Base-by-base conservation (phyloP, 257 asterid species). In the Echium plantagineum region DNA sequence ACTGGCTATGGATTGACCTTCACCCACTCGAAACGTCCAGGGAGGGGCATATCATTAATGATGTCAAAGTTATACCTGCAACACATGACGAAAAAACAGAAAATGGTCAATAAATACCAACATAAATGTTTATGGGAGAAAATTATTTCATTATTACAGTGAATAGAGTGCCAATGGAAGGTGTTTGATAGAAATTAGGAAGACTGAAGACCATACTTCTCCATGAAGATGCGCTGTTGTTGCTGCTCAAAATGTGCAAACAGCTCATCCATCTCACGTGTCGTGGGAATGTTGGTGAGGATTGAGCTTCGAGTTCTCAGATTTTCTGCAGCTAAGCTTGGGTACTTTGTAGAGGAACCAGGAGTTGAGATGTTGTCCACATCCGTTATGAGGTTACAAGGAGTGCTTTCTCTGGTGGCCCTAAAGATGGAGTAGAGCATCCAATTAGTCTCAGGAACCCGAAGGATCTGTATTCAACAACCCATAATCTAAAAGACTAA, bases 11-110 rank as follows among this genome's bases (percentile, higher is more conserved):
- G 80, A 52, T 52, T 35, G 74, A 79, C 73, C 58, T 64, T 69
- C 60, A 75, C 80, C 96, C 96, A 87, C 19, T 85, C 89, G 9
- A 81, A 85, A 21, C 86, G 93, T n/a, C 94, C 96, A 0, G 81
- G 72, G 15, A 83, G 81, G 19, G 96, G 93, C 18, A 64, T 22
- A 22, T 83, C 86, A 12, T 72, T 72, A 60, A 42, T 71, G 5
- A 85, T 53, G 61, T 85, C 90, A 62, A 76, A 87, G 68, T 88
- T 87, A 75, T 85, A 87, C 84, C 96, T 87, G 83, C 77, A 67
- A 21, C 17, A 9, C 15, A 53, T 7, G 6, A 35, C 9, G 12
- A 35, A 4, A 35, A 4, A 35, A 35, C 12, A 8, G 26, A 8
- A n/a, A 53, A 42, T 42, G 3, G 17, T 2, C 49, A 10, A 42